Evolutionary conservation across 768 basidiomycete species (phyloP), one percentile per base, ranked within the genome.

Genomic region (Aureoboletus auriporus): DNA sequence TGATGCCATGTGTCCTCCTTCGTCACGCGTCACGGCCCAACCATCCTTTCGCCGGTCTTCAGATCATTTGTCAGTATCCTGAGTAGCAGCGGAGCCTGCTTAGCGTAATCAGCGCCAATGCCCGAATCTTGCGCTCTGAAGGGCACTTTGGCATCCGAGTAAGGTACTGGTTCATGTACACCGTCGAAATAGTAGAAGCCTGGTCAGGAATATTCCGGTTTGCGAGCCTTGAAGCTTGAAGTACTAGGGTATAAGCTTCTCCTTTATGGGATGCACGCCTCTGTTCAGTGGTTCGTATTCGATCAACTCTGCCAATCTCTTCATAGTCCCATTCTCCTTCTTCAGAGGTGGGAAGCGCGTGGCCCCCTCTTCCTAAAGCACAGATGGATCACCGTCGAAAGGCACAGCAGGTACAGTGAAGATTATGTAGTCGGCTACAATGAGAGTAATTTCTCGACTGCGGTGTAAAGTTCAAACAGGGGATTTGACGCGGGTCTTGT

Each of bases 281-380:
- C 51, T 39, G 36, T 65, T 62, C 43, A 46, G 31, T 6, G 17
- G 17, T n/a, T 10, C 30, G 10, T 68, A 62, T 11, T 60, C 50
- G 51, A 64, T 62, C 14, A 70, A 55, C 20, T 65, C 47, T 29
- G 61, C 66, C 34, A 63, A 11, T 26, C 67, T 57, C 28, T 50
- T 58, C 69, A 71, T 69, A 35, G 59, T 55, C 4, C 57, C 55
- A 34, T 59, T 58, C 39, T 65, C 56, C 43, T 55, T 60, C 52
- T 52, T 52, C 13, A 59, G 59, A 14, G 61, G 36, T 2, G 62
- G 62, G 51, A 57, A 75, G 3, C 74, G 66, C 72, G 74, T 74
- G 1, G 73, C 74, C 0, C 74, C 74, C 26, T 68, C 63, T 46
- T 74, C 74, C 59, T 61, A 40, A 8, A 17, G 26, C 23, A 39